Evolutionary conservation across 2,329 filamentous ascomycete genomes (phyloP), one percentile per base, ranked within the genome.

Genomic region (Hysterium pulicare): DNA sequence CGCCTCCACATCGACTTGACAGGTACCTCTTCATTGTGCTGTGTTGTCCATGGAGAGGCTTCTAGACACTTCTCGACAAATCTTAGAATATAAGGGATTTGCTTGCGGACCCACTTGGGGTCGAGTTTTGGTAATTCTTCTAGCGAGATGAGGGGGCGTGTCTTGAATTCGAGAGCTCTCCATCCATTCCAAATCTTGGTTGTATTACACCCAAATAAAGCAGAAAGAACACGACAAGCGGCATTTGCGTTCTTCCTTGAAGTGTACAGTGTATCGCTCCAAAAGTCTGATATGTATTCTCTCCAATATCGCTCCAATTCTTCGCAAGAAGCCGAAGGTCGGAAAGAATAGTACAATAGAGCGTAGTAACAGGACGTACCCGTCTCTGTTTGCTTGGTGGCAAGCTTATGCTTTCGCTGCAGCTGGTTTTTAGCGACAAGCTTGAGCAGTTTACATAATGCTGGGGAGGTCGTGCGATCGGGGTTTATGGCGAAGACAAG

Each of bases 51-150:
- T 13, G 76, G 64, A 2, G 72, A 72, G 8, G 66, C 66, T 38
- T 71, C 70, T 21, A 84, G 62, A 6, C 82, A 65, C 2, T 68
- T 68, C 53, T 81, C 76, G 15, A 84, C 69, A 4, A 81, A 71
- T 10, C 66, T 69, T n/a, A 95, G 78, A 4, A 96, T 76, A 33
- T 74, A 76, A 1, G 71, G 61, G 4, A 85, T 72, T 47, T 87
- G 88, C 45, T 80, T 84, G 40, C 91, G 81, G 10, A 94, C 75
- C 93, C 93, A 98, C 71, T 86, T 89, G 4, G 86, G 76, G 57
- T 97, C 90, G 5, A 97, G 71, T 5, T 83, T 73, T 5, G 90
- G 87, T n/a, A 98, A 72, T 46, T 96, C 89, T n/a, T 83, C 80
- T 0, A 83, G 75, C 39, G 59, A 59, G 8, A 62, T 45, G 58